Base-by-base conservation (phyloP, 2,329 filamentous ascomycete species). In the Aspergillus tanneri region DNA sequence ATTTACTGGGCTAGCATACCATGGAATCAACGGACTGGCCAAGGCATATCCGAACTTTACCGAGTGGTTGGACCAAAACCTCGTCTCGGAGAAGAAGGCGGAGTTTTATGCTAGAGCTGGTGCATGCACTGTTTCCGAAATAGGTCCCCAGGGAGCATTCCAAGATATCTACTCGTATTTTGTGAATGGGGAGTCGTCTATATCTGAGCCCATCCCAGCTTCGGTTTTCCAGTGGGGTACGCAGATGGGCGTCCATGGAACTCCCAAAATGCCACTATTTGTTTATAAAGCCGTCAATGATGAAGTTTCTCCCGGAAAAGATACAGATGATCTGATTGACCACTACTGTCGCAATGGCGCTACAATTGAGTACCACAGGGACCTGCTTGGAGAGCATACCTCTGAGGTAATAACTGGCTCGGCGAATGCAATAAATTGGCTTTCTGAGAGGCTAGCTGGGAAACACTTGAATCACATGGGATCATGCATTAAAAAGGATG, bases 241-340 rank as follows among this genome's bases (percentile, higher is more conserved):
- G 2, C 43, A 48, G 19, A 54, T 59, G 55, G 56, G 56, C 2
- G 16, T 53, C 8, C 44, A 44, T 4, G 51, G 44, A n/a, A 39
- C 45, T 16, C 51, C 51, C 0, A 46, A 25, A 18, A 21, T 37
- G 22, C 51, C 48, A 0, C 5, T 53, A 4, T 68, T 62, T 32
- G 50, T 61, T 5, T 68, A 69, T 46, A 65, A 70, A 38, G 60
- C 65, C 3, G 53, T 59, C 8, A 47, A 54, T 1, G 65, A 69
- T 46, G 62, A 68, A 43, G 52, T 69, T 11, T 60, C 56, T 30
- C 51, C 59, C 2, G 45, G 65, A 0, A 47, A 41, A 5, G 59
- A 65, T 30, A 65, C 61, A 3, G 62, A 67, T 50, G 47, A 36
- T 1, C 35, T 67, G 41, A 50, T 68, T 1, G 35, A 56, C 7